A percentile compares a stretch with the other conserved stretches of the same genome.
Conservation (phyloP, 2,329 filamentous ascomycete species). For the Fusarium xyrophilum region DNA sequence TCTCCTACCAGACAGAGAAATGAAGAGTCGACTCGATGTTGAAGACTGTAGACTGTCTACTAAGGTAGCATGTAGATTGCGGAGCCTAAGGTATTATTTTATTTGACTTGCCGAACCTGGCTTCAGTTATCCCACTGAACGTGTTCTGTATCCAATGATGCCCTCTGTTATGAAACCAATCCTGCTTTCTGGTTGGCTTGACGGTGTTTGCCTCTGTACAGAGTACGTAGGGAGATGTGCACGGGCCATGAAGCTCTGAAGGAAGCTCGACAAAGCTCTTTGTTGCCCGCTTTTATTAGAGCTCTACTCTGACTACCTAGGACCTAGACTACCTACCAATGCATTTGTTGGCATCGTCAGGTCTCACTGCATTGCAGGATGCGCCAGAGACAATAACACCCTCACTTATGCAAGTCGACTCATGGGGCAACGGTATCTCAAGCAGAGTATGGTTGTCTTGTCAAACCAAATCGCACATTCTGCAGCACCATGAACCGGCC, state of each 20-base stretch:
- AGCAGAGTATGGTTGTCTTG: neutral
- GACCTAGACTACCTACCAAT: neutral
- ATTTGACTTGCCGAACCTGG: neutral
- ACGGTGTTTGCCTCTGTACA: slow-evolving; percentile 23
- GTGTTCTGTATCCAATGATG: neutral
- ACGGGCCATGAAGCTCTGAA: slow-evolving; percentile 30
- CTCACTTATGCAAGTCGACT: neutral
- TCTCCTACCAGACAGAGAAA: neutral
- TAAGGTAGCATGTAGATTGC: neutral
- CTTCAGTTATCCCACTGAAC: neutral
- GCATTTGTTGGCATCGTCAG: neutral
- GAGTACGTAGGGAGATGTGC: slow-evolving; percentile 39
- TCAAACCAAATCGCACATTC: neutral
- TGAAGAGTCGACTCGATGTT: neutral
- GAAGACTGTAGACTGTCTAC: neutral
- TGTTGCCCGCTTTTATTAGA: neutral
- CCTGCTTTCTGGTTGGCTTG: neutral
- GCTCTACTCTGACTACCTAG: neutral
- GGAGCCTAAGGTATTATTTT: too few species aligned
- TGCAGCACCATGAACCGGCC: neutral
- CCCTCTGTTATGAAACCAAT: neutral
- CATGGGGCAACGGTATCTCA: neutral
- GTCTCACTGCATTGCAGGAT: slow-evolving; percentile 1
- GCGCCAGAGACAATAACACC: neutral
- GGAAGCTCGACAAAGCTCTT: slow-evolving; percentile 1